Conservation (phyloP, 139 green algal species). For the Chlorella sp. region DNA sequence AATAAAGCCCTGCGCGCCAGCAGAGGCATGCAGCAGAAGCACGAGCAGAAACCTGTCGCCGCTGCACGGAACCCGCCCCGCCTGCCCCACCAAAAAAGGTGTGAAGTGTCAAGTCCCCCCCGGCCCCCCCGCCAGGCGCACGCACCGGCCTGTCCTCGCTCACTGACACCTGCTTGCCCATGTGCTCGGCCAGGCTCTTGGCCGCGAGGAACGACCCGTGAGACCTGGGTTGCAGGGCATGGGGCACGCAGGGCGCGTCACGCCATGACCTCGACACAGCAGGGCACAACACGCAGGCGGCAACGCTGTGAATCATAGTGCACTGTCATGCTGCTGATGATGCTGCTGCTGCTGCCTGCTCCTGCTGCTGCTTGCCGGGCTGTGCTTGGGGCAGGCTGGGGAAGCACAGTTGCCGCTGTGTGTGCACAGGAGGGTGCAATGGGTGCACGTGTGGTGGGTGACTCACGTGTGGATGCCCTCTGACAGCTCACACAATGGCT, state of each 20-base stretch:
- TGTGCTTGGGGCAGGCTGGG: neutral
- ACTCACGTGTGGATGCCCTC: neutral
- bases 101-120: too few species aligned
- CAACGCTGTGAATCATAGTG: too few species aligned
- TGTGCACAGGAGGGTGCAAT: neutral
- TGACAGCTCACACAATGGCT: neutral
- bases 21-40: neutral
- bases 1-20: constrained; percentile 70
- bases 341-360: neutral
- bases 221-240: neutral
- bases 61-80: neutral
- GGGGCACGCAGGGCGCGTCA: too few species aligned
- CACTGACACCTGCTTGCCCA: constrained; percentile 74
- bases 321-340: too few species aligned
- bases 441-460: neutral
- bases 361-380: too few species aligned
- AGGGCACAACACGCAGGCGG: too few species aligned
- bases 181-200: constrained; percentile 47
- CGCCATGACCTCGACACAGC: too few species aligned
- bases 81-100: too few species aligned
- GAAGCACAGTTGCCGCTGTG: neutral
- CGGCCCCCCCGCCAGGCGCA: neutral
- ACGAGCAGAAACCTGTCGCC: neutral
- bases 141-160: constrained; percentile 55
- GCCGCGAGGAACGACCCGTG: constrained; percentile 46